These are phyloP conservation scores for Globisporangium spinosum DNA, from an alignment of 352 stramenopile species.

Conservation along the genomic window DNA sequence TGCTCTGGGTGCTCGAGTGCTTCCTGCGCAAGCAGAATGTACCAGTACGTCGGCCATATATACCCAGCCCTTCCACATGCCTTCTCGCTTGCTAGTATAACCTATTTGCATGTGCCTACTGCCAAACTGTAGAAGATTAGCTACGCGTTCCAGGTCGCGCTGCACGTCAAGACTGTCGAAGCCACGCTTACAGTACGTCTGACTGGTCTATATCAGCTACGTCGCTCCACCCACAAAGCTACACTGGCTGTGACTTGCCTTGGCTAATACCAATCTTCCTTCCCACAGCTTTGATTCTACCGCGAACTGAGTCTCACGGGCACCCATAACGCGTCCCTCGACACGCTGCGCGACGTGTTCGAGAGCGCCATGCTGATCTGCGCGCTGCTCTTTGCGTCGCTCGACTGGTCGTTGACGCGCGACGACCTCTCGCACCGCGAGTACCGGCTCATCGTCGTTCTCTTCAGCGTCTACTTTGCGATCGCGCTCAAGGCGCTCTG, in stretches of 20 bases:
- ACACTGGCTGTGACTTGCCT: background rate
- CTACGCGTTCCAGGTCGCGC: slow-evolving; percentile 41
- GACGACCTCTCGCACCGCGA: slow-evolving; percentile 41
- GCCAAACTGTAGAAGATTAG: slow-evolving; percentile 40
- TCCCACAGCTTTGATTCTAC: slow-evolving; percentile 44
- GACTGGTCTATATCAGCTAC: background rate
- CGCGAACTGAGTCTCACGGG: slow-evolving; percentile 38
- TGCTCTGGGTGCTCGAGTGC: slow-evolving; percentile 50
- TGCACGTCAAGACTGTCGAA: slow-evolving; percentile 55
- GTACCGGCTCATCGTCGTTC: slow-evolving; percentile 26
- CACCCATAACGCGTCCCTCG: slow-evolving; percentile 25
- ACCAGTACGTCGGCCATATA: slow-evolving; percentile 25
- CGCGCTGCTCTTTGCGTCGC: slow-evolving; percentile 45
- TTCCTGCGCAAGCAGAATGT: slow-evolving; percentile 35
- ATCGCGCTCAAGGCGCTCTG: slow-evolving; percentile 49
- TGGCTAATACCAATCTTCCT: background rate
- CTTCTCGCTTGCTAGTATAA: background rate
- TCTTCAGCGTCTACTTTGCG: slow-evolving; percentile 38
- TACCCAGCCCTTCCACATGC: background rate
- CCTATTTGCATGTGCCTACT: background rate
- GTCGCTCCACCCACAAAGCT: background rate
- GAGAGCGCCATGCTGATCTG: slow-evolving; percentile 43
- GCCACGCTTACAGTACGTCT: slow-evolving; percentile 34
- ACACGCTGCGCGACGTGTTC: slow-evolving; percentile 27
- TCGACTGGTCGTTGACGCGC: slow-evolving; percentile 64